Evolutionary conservation across 2,329 filamentous ascomycete genomes (phyloP), one percentile per base, ranked within the genome.

Genomic region (Cryphonectria carpinicola): DNA sequence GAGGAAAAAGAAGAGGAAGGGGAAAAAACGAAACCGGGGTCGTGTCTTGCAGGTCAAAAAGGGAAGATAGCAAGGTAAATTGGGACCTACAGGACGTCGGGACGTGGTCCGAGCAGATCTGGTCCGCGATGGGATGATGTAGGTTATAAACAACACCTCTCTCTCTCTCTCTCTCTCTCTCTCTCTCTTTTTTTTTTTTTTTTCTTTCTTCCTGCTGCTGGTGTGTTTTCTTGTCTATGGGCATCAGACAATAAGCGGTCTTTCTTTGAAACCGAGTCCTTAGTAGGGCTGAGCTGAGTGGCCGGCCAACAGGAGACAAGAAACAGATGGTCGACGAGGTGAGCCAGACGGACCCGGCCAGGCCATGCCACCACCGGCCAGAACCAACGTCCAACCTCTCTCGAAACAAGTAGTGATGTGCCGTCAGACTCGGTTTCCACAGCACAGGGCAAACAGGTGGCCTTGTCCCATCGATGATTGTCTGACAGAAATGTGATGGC

Each of bases 171-270:
- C 17, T 19, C 25, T 35, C 25, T 58, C 52, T 49, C 43, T 22
- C 17, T 49, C 32, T 35, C 8, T 10, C 7, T 17, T 14, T 58
- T 28, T 58, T n/a, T n/a, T n/a, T n/a, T n/a, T n/a, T n/a, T n/a
- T n/a, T n/a, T n/a, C n/a, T n/a, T n/a, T n/a, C n/a, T n/a, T n/a
- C 19, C 22, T 49, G 46, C 46, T n/a, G 32, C 64, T 35, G 32
- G 5, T 11, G 6, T 56, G n/a, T 19, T 14, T 13, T 41, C 46
- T 32, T 8, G 22, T 19, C 46, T 25, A 41, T 17, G n/a, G 35
- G 65, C 52, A 66, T 66, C 54, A 67, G 61, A 67, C 66, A 39
- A 41, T 67, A 62, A 35, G 66, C 56, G n/a, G 56, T 14, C 46
- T 17, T 61, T 25, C 25, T 49, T 32, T 62, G 66, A 67, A 67